phyloP scores from a whole-genome alignment of 164 flowering plant genomes.

The Nymphaea colorata region DNA sequence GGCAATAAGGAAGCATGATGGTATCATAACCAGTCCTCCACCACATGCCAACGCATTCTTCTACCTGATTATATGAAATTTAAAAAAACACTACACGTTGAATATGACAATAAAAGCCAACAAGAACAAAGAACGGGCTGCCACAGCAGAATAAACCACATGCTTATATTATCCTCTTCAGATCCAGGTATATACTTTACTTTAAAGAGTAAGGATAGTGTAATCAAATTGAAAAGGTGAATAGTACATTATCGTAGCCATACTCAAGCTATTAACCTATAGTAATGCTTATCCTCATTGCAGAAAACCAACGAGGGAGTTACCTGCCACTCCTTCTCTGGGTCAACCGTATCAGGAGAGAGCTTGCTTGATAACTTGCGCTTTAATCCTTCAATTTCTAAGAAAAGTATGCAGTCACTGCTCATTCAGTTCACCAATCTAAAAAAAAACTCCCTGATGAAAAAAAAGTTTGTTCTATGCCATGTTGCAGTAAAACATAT shows the following conservation, averaged over 20 bases:
- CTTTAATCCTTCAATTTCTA: constrained; percentile 54
- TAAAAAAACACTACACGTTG: neutral
- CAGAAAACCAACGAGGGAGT: neutral
- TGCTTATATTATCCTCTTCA: neutral
- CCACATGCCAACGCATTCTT: constrained; percentile 84
- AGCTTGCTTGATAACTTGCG: constrained; percentile 66
- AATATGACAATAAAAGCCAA: too few relatives aligned
- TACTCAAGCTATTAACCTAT: too few relatives aligned
- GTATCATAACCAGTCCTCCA: constrained; percentile 75
- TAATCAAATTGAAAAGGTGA: too few relatives aligned
- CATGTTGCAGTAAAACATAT: neutral
- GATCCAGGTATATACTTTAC: too few relatives aligned
- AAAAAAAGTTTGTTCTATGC: too few relatives aligned
- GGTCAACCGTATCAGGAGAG: constrained; percentile 21
- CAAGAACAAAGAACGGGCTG: too few relatives aligned
- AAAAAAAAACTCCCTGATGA: neutral
- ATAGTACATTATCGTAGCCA: too few relatives aligned
- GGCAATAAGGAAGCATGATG: constrained; percentile 38
- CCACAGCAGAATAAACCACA: too few relatives aligned
- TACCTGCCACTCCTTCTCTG: constrained; percentile 57
- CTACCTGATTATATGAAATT: constrained; percentile 27
- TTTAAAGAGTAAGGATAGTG: too few relatives aligned
- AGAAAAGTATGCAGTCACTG: neutral
- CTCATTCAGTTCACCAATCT: constrained; percentile 2
- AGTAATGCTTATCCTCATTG: too few relatives aligned